Percentiles rank a stretch among this genome's conserved stretches.
Conservation (phyloP, 192 early-diverging fungal species). For the Backusella tarrabulga region DNA sequence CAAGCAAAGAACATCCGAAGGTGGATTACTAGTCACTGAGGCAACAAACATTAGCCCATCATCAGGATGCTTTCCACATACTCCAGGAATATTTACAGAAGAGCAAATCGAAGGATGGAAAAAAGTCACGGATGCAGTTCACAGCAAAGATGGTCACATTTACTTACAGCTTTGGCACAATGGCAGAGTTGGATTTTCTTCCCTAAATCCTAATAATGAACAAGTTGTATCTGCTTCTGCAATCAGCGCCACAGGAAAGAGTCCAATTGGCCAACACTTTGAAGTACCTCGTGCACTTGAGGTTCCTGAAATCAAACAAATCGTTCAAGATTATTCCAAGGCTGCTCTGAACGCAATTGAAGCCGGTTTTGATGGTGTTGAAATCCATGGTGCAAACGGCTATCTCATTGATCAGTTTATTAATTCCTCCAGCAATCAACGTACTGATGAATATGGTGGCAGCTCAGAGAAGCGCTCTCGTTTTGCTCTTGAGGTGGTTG, state of each 20-base stretch:
- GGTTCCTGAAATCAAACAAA: background rate
- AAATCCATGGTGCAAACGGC: slow-evolving; percentile 90
- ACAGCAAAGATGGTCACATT: slow-evolving; percentile 53
- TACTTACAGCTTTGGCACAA: slow-evolving; percentile 54
- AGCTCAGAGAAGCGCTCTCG: slow-evolving; percentile 86
- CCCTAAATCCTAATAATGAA: slow-evolving; percentile 7
- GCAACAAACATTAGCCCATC: slow-evolving; percentile 20
- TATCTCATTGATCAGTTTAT: slow-evolving; percentile 85
- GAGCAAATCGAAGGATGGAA: slow-evolving; percentile 52
- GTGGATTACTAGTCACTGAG: slow-evolving; percentile 29
- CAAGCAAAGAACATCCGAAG: slow-evolving; percentile 18
- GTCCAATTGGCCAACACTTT: background rate
- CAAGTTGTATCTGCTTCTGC: slow-evolving; percentile 23
- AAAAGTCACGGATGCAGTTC: slow-evolving; percentile 52
- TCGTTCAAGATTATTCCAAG: slow-evolving; percentile 5
- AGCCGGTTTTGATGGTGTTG: slow-evolving; percentile 87
- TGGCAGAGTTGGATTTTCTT: slow-evolving; percentile 13
- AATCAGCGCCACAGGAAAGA: slow-evolving; percentile 6
- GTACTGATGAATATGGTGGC: slow-evolving; percentile 92
- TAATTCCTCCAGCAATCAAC: slow-evolving; percentile 71
- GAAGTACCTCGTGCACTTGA: slow-evolving; percentile 23
- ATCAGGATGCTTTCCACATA: slow-evolving; percentile 14
- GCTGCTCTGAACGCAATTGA: slow-evolving; percentile 69
- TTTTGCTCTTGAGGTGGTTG: slow-evolving; percentile 69
- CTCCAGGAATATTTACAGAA: slow-evolving; percentile 35